Conservation (phyloP, 345 rosid genomes). For the Eucalyptus camaldulensis region DNA sequence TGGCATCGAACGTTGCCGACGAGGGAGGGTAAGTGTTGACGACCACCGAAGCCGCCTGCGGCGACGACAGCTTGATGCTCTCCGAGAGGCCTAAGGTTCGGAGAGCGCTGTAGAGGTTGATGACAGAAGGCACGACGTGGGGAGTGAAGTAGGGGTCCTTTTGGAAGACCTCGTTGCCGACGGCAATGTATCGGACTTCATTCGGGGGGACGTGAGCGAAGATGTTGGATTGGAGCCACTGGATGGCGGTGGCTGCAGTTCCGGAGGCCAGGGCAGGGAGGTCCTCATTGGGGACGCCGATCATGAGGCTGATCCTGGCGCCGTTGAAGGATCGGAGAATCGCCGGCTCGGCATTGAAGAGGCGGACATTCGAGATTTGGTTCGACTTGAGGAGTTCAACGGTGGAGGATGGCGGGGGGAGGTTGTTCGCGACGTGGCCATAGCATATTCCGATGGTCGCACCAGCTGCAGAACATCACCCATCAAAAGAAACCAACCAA, state of each 20-base stretch:
- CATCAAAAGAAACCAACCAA: background rate
- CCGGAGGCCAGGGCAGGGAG: slow-evolving; percentile 17
- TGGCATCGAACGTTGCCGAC: slow-evolving; percentile 12
- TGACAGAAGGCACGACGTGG: slow-evolving; percentile 11
- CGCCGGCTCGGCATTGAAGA: slow-evolving; percentile 14
- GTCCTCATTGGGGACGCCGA: slow-evolving; percentile 23
- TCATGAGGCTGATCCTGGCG: slow-evolving; percentile 13
- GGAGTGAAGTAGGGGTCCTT: slow-evolving; percentile 13
- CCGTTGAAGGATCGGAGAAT: slow-evolving; percentile 14
- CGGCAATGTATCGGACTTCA: slow-evolving; percentile 15
- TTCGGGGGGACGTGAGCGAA: slow-evolving; percentile 6
- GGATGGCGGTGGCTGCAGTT: background rate
- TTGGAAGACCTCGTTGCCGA: slow-evolving; percentile 23
- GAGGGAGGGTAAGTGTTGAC: slow-evolving; percentile 23
- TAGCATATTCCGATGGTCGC: slow-evolving; percentile 23
- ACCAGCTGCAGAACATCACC: background rate
- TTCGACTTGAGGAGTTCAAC: slow-evolving; percentile 9
- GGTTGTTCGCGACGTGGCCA: slow-evolving; percentile 20
- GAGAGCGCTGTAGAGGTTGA: slow-evolving; percentile 13
- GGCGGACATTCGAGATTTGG: slow-evolving; percentile 8
- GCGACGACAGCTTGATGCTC: slow-evolving; percentile 12
- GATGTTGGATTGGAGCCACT: slow-evolving; percentile 18
- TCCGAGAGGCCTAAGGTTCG: background rate
- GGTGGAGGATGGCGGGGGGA: slow-evolving; percentile 2
- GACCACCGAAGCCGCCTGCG: slow-evolving; percentile 21